Evolutionary conservation across 1,284 basidiomycete genomes (phyloP).

Genomic region (Ganoderma lingzhi): DNA sequence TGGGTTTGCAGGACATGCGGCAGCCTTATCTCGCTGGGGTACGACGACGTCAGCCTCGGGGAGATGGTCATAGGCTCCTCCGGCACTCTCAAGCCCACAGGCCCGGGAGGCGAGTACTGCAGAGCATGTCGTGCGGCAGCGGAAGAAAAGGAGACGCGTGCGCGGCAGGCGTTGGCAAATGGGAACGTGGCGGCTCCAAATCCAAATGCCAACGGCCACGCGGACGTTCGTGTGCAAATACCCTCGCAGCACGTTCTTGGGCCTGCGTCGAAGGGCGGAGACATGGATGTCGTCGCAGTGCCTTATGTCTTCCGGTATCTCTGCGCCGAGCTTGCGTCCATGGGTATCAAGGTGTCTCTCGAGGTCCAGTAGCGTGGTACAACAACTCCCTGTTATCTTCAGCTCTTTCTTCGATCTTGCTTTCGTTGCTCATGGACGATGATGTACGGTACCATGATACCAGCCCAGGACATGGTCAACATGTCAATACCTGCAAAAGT

Average conservation of each 20-base stretch:
- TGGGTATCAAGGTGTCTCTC: slow-evolving; percentile 86
- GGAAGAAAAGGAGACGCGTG: slow-evolving; percentile 66
- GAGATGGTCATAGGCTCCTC: slow-evolving; percentile 64
- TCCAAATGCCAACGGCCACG: slow-evolving; percentile 47
- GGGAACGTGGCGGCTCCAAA: slow-evolving; percentile 43
- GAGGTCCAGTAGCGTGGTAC: slow-evolving; percentile 54
- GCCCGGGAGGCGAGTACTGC: slow-evolving; percentile 89
- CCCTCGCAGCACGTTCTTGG: slow-evolving; percentile 72
- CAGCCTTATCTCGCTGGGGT: slow-evolving; percentile 94
- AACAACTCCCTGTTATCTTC: too few relatives aligned
- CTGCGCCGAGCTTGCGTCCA: slow-evolving; percentile 85
- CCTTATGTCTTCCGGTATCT: slow-evolving; percentile 96
- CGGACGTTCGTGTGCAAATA: slow-evolving; percentile 70
- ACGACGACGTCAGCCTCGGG: slow-evolving; percentile 83
- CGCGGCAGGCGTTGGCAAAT: slow-evolving; percentile 60
- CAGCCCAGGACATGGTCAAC: background rate
- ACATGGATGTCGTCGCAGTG: slow-evolving; percentile 93
- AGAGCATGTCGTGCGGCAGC: slow-evolving; percentile 84
- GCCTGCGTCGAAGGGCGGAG: slow-evolving; percentile 68
- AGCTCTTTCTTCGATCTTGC: slow-evolving; percentile 9
- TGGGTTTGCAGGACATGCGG: slow-evolving; percentile 99
- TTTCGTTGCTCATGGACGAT: slow-evolving; percentile 22
- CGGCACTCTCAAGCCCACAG: slow-evolving; percentile 59
- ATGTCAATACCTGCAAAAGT: background rate
- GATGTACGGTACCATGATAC: slow-evolving; percentile 16